Conservation (phyloP, 2,329 filamentous ascomycete species). For the Sporothrix curviconia region DNA sequence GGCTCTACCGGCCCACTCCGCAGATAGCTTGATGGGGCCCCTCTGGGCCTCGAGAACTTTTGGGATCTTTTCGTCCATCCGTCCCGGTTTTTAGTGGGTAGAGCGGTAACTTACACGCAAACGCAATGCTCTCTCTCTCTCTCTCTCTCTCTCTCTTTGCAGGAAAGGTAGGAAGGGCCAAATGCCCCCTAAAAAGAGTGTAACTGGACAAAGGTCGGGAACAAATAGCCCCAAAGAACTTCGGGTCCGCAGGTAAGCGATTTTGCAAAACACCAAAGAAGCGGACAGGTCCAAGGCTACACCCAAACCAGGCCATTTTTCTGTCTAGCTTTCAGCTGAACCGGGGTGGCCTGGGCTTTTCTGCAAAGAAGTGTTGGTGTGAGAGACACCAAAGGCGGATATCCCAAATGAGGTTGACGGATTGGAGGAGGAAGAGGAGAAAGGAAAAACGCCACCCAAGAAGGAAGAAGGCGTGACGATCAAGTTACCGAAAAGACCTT, state of each 20-base stretch:
- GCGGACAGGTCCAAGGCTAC: neutral
- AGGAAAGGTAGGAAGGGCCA: too few species aligned
- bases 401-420: too few species aligned
- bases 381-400: too few species aligned
- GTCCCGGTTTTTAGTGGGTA: neutral
- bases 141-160: too few species aligned
- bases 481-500: neutral
- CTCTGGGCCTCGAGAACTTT: neutral
- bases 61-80: too few species aligned
- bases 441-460: neutral
- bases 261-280: neutral
- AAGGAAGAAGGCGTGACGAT: neutral
- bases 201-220: too few species aligned
- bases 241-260: too few species aligned
- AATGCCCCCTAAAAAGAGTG: too few species aligned
- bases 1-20: constrained; percentile 1
- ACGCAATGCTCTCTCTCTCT: too few species aligned
- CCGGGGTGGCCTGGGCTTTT: neutral
- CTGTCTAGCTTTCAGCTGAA: constrained; percentile 5
- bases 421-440: neutral
- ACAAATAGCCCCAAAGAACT: too few species aligned
- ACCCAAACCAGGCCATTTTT: neutral
- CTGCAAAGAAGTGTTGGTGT: neutral
- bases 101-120: too few species aligned
- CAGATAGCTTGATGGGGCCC: constrained; percentile 3